These are phyloP conservation scores for Halenospora varia DNA, from an alignment of 495 filamentous ascomycete genomes.

Conservation along the genomic window DNA sequence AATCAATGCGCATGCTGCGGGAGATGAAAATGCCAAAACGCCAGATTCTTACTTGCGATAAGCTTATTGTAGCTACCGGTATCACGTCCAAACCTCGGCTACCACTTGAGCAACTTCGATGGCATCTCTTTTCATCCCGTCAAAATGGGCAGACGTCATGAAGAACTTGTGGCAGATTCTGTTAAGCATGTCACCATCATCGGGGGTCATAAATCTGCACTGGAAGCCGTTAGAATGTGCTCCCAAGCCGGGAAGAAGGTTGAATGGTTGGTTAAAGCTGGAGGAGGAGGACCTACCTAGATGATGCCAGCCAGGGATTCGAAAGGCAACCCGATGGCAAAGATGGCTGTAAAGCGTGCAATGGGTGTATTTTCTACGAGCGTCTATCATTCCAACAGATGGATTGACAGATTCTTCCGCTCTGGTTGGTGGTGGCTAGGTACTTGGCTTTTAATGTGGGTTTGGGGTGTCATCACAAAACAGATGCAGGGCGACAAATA, in stretches of 20 bases:
- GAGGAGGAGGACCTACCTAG: conserved; percentile 25
- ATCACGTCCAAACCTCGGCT: conserved; percentile 28
- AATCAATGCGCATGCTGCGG: conserved; percentile 16
- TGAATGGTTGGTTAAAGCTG: conserved; percentile 31
- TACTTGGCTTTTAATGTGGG: conserved; percentile 7
- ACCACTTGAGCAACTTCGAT: conserved; percentile 20
- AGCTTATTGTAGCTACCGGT: conserved; percentile 37
- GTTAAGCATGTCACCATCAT: conserved; percentile 29
- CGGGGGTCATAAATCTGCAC: conserved; percentile 34
- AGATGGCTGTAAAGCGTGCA: conserved; percentile 1
- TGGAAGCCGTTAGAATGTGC: conserved; percentile 29
- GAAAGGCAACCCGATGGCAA: conserved; percentile 12
- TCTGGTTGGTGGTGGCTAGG: conserved; percentile 14
- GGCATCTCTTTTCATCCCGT: conserved; percentile 28
- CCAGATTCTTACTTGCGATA: conserved; percentile 22
- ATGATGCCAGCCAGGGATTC: conserved; percentile 20
- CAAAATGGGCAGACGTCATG: conserved; percentile 19
- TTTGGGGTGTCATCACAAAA: conserved; percentile 5
- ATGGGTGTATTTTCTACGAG: background rate
- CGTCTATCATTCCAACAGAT: background rate
- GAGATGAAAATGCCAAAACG: conserved; percentile 6
- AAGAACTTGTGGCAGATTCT: conserved; percentile 6
- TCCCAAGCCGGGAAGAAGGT: conserved; percentile 33
- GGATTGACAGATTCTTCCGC: conserved; percentile 24
- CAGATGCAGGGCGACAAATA: conserved; percentile 3